Evolutionary conservation across 2,329 filamentous ascomycete species (phyloP), one percentile per base, ranked within the genome.

Genomic region (Intubia oerlemansii): DNA sequence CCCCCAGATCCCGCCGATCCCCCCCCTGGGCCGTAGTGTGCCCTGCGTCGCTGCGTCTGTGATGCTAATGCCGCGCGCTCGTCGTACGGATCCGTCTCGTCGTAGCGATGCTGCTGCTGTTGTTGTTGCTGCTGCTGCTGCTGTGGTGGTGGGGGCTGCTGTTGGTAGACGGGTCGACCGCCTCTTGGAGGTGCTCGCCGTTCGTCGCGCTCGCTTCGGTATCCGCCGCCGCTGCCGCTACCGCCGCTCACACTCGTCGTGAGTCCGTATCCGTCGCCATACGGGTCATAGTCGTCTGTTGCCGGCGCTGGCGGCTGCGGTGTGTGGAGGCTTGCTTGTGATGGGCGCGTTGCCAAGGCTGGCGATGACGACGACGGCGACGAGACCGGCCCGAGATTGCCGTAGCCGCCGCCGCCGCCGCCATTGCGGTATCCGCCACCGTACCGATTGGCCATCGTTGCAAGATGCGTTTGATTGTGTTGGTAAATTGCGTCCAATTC

Each of bases 391-490:
- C 52, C 47, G 39, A 57, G 46, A 33, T 51, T 53, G 20, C 55
- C 57, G 40, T 57, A 57, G 26, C 53, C 49, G 10, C 19, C 14
- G 17, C 31, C 30, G 25, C 50, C 48, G 36, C 51, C 52, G 37
- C n/a, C n/a, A n/a, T 51, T 55, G 42, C 54, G 52, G 44, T 52
- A 56, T 32, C 58, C 44, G 35, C 42, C 48, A 41, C 54, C 58
- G 46, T 59, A 61, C 41, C 59, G 54, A 45, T 56, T 55, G 39
- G 60, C 50, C 62, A 66, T 66, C n/a, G n/a, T n/a, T n/a, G n/a
- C n/a, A n/a, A n/a, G n/a, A n/a, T n/a, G n/a, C n/a, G n/a, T n/a
- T n/a, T n/a, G n/a, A n/a, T n/a, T n/a, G n/a, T n/a, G n/a, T n/a
- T n/a, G n/a, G n/a, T n/a, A n/a, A n/a, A n/a, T n/a, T n/a, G n/a